Conservation (phyloP, 2,329 filamentous ascomycete species). For the Orbilia quercus region DNA sequence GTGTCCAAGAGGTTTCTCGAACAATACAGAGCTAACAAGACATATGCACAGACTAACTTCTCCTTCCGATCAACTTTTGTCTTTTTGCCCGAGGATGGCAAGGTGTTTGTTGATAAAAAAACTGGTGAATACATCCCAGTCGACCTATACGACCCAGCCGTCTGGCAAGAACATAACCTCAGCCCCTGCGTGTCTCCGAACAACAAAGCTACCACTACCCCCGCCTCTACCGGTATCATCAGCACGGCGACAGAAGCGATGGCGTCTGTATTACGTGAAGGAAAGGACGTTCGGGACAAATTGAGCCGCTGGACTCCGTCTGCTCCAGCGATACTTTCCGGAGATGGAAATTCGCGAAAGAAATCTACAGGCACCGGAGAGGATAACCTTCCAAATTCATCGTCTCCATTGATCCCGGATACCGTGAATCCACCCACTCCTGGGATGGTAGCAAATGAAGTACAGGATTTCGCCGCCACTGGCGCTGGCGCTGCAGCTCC, state of each 20-base stretch:
- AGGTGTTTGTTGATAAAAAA: conserved; percentile 84
- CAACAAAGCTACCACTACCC: conserved; percentile 41
- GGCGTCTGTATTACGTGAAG: conserved; percentile 36
- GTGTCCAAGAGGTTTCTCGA: neutral
- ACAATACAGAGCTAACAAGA: neutral
- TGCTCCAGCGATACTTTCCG: conserved; percentile 17
- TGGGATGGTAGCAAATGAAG: conserved; percentile 59
- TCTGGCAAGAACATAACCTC: conserved; percentile 81
- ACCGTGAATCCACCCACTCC: conserved; percentile 59
- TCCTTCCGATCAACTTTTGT: conserved; percentile 86
- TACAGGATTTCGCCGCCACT: conserved; percentile 56
- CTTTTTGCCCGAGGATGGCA: conserved; percentile 85
- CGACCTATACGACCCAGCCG: conserved; percentile 82
- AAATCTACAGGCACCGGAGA: conserved; percentile 57
- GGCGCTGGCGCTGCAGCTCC: conserved; percentile 50
- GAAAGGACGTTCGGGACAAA: conserved; percentile 44
- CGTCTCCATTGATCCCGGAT: conserved; percentile 60
- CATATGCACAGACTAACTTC: conserved; percentile 75
- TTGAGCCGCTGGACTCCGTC: conserved; percentile 47
- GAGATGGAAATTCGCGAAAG: conserved; percentile 55
- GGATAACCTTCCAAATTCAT: conserved; percentile 60
- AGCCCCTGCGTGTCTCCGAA: conserved; percentile 77
- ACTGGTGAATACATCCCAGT: conserved; percentile 83
- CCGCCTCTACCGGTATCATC: conserved; percentile 52
- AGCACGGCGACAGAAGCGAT: conserved; percentile 45